Evolutionary conservation across 805 yeast genomes (phyloP).

Genomic region (Yarrowia sp.): DNA sequence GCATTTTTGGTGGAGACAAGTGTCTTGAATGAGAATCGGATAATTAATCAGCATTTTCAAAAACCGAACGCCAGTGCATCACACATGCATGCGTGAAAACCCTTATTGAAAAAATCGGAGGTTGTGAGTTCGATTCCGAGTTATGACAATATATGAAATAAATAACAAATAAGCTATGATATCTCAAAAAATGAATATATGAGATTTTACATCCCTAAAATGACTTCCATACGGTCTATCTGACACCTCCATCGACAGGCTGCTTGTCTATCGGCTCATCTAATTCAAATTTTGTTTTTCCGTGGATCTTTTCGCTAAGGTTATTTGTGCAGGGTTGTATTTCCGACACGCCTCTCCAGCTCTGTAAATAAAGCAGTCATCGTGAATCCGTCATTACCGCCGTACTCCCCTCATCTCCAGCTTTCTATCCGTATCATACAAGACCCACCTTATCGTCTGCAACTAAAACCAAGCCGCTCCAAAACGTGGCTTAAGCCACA

Average conservation of each 20-base stretch:
- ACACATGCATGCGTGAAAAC: neutral
- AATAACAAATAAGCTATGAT: too few relatives aligned
- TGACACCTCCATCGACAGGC: too few relatives aligned
- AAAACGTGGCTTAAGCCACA: constrained; percentile 31
- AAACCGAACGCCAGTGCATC: neutral
- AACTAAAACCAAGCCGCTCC: neutral
- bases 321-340: constrained; percentile 6
- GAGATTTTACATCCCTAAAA: too few relatives aligned
- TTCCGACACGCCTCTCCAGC: neutral
- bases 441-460: neutral
- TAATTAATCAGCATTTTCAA: constrained; percentile 1
- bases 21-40: neutral
- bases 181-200: too few relatives aligned
- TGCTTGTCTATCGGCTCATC: neutral
- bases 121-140: neutral
- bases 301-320: constrained; percentile 1
- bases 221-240: neutral
- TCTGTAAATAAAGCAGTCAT: neutral
- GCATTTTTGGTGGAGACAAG: constrained; percentile 40
- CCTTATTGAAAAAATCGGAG: neutral
- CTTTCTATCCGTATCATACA: neutral
- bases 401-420: neutral
- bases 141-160: too few relatives aligned
- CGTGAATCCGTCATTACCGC: neutral
- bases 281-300: neutral